A percentile compares a stretch with the other conserved stretches of the same genome.
phyloP scores from a whole-genome alignment of 352 stramenopile species.

The Phytophthora pini region DNA sequence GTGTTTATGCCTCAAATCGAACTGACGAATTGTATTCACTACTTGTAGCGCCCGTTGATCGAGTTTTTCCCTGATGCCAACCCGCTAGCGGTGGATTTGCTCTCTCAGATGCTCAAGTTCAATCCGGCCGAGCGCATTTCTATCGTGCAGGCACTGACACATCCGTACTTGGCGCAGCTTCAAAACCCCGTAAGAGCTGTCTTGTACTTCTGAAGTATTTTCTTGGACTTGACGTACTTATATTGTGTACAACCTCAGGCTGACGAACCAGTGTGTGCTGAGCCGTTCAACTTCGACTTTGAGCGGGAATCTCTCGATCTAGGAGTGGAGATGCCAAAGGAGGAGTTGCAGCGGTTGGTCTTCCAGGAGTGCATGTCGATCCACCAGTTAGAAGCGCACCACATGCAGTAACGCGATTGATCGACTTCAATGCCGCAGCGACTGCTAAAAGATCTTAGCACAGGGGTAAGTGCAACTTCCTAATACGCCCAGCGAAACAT shows the following conservation, averaged over 20 bases:
- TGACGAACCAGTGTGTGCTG: slow-evolving; percentile 86
- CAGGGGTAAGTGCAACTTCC: neutral
- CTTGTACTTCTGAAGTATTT: neutral
- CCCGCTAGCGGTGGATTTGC: slow-evolving; percentile 82
- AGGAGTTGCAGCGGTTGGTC: slow-evolving; percentile 83
- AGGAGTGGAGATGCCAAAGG: slow-evolving; percentile 86
- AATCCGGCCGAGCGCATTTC: slow-evolving; percentile 95
- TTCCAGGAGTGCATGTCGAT: slow-evolving; percentile 83
- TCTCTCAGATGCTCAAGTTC: slow-evolving; percentile 93
- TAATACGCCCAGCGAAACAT: slow-evolving; percentile 2
- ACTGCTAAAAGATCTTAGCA: neutral
- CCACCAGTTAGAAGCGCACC: slow-evolving; percentile 71
- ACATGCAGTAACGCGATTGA: slow-evolving; percentile 52
- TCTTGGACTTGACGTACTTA: slow-evolving; percentile 2
- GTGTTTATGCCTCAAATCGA: neutral
- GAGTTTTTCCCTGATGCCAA: slow-evolving; percentile 91
- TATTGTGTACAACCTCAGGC: slow-evolving; percentile 40
- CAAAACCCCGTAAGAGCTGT: slow-evolving; percentile 82
- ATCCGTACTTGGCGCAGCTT: slow-evolving; percentile 91
- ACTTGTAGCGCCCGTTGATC: slow-evolving; percentile 60
- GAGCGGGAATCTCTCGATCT: slow-evolving; percentile 84
- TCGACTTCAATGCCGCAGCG: slow-evolving; percentile 7
- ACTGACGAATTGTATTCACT: slow-evolving; percentile 1
- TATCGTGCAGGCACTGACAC: slow-evolving; percentile 89
- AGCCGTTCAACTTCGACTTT: slow-evolving; percentile 89